A percentile compares a stretch with the other conserved stretches of the same genome.
Evolutionary conservation across 2,329 filamentous ascomycete species (phyloP).

Genomic region (Cyphellophora europaea): DNA sequence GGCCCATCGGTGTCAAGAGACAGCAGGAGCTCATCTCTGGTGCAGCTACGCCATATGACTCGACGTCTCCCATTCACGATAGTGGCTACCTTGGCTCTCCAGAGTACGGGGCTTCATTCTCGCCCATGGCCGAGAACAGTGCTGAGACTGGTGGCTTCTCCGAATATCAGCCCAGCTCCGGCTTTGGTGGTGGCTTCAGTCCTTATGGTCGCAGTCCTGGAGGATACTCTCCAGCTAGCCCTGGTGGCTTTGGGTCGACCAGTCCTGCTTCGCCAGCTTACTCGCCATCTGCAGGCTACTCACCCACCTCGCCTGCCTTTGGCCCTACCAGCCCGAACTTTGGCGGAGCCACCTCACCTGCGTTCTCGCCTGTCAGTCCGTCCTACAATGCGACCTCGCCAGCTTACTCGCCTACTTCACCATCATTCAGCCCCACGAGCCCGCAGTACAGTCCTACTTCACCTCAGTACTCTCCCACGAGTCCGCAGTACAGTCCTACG

Average conservation of each 20-base stretch:
- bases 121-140: constrained; percentile 65
- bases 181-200: constrained; percentile 49
- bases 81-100: constrained; percentile 53
- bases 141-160: constrained; percentile 48
- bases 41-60: constrained; percentile 87
- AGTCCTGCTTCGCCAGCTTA: constrained; percentile 61
- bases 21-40: constrained; percentile 46
- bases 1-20: constrained; percentile 62
- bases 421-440: constrained; percentile 69
- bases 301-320: constrained; percentile 64
- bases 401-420: constrained; percentile 55
- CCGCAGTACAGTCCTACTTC: constrained; percentile 54
- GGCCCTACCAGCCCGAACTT: constrained; percentile 47
- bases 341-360: constrained; percentile 39
- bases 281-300: constrained; percentile 57
- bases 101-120: constrained; percentile 54
- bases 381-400: constrained; percentile 63
- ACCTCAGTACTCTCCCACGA: constrained; percentile 49
- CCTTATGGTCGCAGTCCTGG: constrained; percentile 61
- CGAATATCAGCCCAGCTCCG: constrained; percentile 63
- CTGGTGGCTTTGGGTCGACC: constrained; percentile 65
- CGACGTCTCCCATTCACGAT: constrained; percentile 54
- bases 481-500: constrained; percentile 34
- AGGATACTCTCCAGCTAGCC: constrained; percentile 59
- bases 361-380: constrained; percentile 46